Evolutionary conservation across 768 basidiomycete genomes (phyloP).

Genomic region (Suillus bovinus): DNA sequence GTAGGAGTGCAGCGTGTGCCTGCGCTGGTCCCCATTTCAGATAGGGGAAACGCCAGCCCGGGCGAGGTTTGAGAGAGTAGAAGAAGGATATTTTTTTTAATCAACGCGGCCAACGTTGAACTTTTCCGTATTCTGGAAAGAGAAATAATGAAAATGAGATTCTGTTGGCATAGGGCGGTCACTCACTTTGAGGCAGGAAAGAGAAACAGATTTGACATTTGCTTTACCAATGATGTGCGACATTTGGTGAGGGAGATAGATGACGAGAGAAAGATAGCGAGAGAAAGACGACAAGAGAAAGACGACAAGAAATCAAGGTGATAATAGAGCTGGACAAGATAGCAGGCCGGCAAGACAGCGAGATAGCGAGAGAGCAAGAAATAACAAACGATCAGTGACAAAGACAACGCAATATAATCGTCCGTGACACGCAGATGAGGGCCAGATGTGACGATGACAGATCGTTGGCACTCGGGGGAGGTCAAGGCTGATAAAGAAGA

Average conservation of each 20-base stretch:
- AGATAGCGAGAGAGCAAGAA: background rate
- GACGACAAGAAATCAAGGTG: too few species aligned
- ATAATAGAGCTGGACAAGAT: background rate
- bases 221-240: background rate
- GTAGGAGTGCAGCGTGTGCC: background rate
- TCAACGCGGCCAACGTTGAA: background rate
- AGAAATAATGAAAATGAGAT: background rate
- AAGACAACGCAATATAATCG: background rate
- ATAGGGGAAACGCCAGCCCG: background rate
- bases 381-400: background rate
- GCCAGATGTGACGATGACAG: background rate
- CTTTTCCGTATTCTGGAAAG: background rate
- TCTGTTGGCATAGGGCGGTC: background rate
- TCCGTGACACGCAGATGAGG: background rate
- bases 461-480: background rate
- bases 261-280: background rate
- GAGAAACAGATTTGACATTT: background rate
- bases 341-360: background rate
- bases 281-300: background rate
- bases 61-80: background rate
- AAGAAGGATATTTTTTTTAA: background rate
- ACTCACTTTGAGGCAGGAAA: background rate
- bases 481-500: constrained; percentile 3
- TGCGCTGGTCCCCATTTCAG: background rate
- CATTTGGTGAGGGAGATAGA: background rate